These are phyloP conservation scores for Nasturtium officinale DNA, from an alignment of 345 rosid genomes.

Conservation along the genomic window DNA sequence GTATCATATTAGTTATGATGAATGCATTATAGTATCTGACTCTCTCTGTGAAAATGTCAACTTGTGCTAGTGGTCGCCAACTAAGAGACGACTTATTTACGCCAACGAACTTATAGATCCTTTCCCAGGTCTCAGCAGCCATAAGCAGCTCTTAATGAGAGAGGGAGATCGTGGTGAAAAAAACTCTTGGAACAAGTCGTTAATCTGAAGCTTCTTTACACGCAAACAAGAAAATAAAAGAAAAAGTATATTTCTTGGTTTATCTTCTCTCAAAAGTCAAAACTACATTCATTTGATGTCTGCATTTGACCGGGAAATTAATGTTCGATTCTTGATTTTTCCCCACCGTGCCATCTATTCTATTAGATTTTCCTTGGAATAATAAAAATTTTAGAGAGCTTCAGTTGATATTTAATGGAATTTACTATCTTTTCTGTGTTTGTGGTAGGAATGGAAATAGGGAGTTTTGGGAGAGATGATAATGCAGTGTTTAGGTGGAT, in stretches of 20 bases:
- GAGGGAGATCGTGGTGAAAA: conserved; percentile 25
- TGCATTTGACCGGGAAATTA: not conserved
- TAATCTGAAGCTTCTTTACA: conserved; percentile 26
- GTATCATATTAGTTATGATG: conserved; percentile 16
- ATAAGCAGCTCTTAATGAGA: conserved; percentile 16
- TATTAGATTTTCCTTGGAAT: not conserved
- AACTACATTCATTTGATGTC: conserved; percentile 6
- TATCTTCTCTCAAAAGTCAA: conserved; percentile 36
- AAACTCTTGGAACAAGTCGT: conserved; percentile 23
- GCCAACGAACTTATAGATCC: conserved; percentile 32
- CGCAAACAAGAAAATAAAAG: not conserved
- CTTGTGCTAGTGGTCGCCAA: conserved; percentile 27
- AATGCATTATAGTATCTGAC: conserved; percentile 12
- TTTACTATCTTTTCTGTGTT: not conserved
- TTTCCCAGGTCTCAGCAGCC: conserved; percentile 38
- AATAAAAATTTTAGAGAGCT: not conserved
- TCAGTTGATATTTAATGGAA: not conserved
- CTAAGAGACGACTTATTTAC: conserved; percentile 29
- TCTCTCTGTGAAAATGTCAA: conserved; percentile 24
- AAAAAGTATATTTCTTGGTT: not conserved
- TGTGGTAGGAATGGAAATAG: conserved; percentile 65
- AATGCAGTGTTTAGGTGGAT: conserved; percentile 68
- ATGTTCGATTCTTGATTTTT: conserved; percentile 30
- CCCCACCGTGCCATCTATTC: not conserved
- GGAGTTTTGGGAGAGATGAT: conserved; percentile 54